Percentiles rank a stretch among this genome's conserved stretches.
Evolutionary conservation across 2,329 filamentous ascomycete genomes (phyloP).

Genomic region (Fusarium sp.): DNA sequence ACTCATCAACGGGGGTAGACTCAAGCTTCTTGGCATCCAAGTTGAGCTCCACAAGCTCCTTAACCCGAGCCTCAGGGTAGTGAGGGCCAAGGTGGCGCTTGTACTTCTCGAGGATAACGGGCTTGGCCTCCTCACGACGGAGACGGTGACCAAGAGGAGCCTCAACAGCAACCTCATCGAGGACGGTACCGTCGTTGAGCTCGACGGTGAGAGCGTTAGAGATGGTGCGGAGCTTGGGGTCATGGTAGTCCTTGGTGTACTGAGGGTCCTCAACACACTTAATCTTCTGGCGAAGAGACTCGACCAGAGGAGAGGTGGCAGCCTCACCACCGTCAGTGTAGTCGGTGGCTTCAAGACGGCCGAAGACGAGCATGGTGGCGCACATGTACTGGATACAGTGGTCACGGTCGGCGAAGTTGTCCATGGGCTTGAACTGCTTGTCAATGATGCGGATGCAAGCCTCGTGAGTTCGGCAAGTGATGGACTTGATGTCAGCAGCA

Average conservation of each 20-base stretch:
- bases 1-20: constrained; percentile 88
- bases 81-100: constrained; percentile 91
- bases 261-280: constrained; percentile 95
- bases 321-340: constrained; percentile 95
- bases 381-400: constrained; percentile 99
- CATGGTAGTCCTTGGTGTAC: constrained; percentile 96
- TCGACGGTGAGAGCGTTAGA: constrained; percentile 96
- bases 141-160: constrained; percentile 94
- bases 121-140: constrained; percentile 96
- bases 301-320: constrained; percentile 89
- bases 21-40: constrained; percentile 83
- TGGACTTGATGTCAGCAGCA: constrained; percentile 91
- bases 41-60: constrained; percentile 86
- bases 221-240: constrained; percentile 94
- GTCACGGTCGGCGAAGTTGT: constrained; percentile 99
- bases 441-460: constrained; percentile 99
- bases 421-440: constrained; percentile 99
- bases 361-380: constrained; percentile 94
- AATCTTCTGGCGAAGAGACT: constrained; percentile 93
- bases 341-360: constrained; percentile 92
- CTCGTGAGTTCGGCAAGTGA: constrained; percentile 97
- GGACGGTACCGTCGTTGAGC: constrained; percentile 91
- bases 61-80: constrained; percentile 81
- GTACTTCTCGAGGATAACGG: constrained; percentile 95
- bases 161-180: constrained; percentile 93